Conservation (phyloP, 2,329 filamentous ascomycete genomes). For the Cladosporium sp. region DNA sequence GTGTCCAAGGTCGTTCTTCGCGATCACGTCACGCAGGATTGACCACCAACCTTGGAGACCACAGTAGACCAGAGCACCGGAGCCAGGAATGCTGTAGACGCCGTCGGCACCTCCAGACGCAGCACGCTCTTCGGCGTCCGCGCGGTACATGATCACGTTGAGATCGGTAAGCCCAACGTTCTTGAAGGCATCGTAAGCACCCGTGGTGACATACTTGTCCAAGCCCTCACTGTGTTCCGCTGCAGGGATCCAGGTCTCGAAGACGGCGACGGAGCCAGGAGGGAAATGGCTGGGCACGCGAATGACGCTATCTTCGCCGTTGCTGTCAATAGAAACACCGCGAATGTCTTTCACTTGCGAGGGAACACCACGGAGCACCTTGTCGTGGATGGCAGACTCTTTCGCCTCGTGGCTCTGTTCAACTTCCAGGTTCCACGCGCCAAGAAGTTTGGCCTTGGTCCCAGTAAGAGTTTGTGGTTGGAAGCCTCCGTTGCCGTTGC, state of each 20-base stretch:
- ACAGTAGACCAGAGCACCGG: constrained; percentile 86
- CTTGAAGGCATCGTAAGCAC: constrained; percentile 74
- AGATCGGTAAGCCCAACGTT: constrained; percentile 76
- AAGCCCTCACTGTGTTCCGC: constrained; percentile 81
- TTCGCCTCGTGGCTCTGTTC: constrained; percentile 73
- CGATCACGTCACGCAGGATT: constrained; percentile 78
- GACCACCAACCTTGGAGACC: constrained; percentile 99
- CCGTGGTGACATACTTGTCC: constrained; percentile 82
- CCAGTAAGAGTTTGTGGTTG: constrained; percentile 77
- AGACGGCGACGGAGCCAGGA: constrained; percentile 89
- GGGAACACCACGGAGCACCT: constrained; percentile 77
- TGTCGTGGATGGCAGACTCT: constrained; percentile 65
- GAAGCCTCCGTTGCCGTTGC: constrained; percentile 78
- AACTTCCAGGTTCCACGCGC: constrained; percentile 90
- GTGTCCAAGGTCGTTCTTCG: constrained; percentile 87
- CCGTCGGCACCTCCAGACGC: constrained; percentile 78
- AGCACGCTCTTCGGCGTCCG: constrained; percentile 84
- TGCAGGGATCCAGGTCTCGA: constrained; percentile 92
- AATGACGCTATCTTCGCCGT: constrained; percentile 74
- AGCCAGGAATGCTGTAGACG: constrained; percentile 81
- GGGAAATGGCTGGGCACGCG: constrained; percentile 80
- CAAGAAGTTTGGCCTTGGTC: constrained; percentile 81
- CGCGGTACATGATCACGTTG: constrained; percentile 89
- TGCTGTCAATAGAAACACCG: constrained; percentile 71
- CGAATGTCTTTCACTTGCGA: constrained; percentile 74